Percentiles rank a stretch among this genome's conserved stretches.
Conservation (phyloP, 257 asterid genomes). For the Henckelia pumila region DNA sequence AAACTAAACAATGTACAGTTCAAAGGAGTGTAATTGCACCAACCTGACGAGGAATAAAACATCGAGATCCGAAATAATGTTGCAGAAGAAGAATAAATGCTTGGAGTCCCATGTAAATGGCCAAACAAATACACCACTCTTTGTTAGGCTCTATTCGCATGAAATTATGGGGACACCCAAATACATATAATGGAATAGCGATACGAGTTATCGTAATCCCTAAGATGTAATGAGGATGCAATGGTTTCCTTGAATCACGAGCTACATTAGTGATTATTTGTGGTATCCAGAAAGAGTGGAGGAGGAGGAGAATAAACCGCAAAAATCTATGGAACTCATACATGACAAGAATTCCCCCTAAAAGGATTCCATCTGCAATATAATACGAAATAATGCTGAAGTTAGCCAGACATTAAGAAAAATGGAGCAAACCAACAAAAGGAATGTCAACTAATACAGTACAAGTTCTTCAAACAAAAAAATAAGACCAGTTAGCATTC, state of each 20-base stretch:
- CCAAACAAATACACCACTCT: conserved; percentile 73
- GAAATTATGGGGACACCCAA: conserved; percentile 92
- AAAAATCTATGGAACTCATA: conserved; percentile 83
- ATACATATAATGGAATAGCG: conserved; percentile 76
- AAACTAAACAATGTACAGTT: not conserved
- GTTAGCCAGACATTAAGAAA: conserved; percentile 11
- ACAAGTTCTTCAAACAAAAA: not conserved
- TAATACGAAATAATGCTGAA: conserved; percentile 12
- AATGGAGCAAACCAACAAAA: not conserved
- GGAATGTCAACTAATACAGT: not conserved
- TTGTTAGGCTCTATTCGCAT: conserved; percentile 81
- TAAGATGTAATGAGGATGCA: conserved; percentile 88
- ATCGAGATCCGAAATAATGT: conserved; percentile 91
- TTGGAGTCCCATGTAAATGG: conserved; percentile 70
- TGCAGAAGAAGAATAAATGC: conserved; percentile 78
- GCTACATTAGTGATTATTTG: conserved; percentile 74
- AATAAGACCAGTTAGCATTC: not conserved
- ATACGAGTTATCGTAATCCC: conserved; percentile 90
- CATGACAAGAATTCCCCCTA: conserved; percentile 85
- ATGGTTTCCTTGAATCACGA: conserved; percentile 88
- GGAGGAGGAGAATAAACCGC: conserved; percentile 68
- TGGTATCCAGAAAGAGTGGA: conserved; percentile 94
- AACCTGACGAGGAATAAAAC: conserved; percentile 96
- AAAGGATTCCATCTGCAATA: conserved; percentile 87
- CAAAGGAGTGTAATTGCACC: conserved; percentile 19